phyloP scores from a whole-genome alignment of 163 green algal species.

The Trebouxiophyceae sp. region DNA sequence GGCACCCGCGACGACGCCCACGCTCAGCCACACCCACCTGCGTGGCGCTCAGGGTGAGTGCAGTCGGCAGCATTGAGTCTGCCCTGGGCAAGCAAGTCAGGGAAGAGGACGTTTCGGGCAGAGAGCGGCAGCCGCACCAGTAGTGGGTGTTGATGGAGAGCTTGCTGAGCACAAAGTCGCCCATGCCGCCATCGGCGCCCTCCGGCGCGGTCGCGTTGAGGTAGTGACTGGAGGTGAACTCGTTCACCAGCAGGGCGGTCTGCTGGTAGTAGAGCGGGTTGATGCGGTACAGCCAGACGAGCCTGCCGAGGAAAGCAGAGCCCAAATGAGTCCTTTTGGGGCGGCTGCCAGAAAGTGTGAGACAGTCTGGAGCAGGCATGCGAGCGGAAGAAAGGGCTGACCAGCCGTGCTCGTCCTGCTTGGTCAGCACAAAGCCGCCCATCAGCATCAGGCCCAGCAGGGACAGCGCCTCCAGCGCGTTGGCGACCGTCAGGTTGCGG shows the following conservation, averaged over 20 bases:
- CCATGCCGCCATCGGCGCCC: background rate
- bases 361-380: too few relatives aligned
- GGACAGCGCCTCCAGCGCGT: conserved; percentile 4
- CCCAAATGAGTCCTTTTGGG: too few relatives aligned
- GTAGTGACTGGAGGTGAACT: conserved; percentile 32
- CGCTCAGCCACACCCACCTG: background rate
- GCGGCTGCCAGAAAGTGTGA: too few relatives aligned
- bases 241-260: conserved; percentile 54
- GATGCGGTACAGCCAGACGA: background rate
- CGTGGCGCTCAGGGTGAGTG: too few relatives aligned
- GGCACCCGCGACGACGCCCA: background rate
- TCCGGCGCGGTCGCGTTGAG: background rate
- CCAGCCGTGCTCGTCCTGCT: conserved; percentile 16
- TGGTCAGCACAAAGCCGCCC: conserved; percentile 12
- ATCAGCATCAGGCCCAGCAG: conserved; percentile 8
- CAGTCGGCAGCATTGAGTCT: too few relatives aligned
- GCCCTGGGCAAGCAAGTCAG: too few relatives aligned
- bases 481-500: conserved; percentile 7
- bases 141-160: background rate
- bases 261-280: conserved; percentile 34
- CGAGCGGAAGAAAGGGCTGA: too few relatives aligned
- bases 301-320: background rate
- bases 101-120: too few relatives aligned
- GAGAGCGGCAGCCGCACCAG: background rate
- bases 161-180: background rate